Percentiles rank a stretch among this genome's conserved stretches.
These are phyloP conservation scores for Trichoderma brevicompactum DNA, from an alignment of 2,329 filamentous ascomycete genomes.

Conservation along the genomic window DNA sequence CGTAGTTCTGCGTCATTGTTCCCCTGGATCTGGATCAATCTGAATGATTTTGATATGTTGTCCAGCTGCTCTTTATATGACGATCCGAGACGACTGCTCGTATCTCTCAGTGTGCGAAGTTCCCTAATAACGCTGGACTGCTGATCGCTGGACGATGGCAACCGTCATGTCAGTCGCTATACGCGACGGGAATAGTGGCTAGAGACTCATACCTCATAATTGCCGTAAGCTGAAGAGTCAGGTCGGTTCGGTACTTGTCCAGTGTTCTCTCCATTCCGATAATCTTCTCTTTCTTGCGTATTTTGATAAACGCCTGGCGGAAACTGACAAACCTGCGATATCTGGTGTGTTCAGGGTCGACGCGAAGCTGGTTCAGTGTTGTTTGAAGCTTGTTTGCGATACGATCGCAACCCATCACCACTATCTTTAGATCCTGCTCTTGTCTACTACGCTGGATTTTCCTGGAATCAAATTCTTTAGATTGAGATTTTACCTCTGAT, in stretches of 20 bases:
- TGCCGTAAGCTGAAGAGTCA: neutral
- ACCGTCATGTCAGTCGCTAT: neutral
- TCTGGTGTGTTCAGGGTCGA: neutral
- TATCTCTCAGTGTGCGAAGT: neutral
- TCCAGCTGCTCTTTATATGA: neutral
- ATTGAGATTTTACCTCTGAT: neutral
- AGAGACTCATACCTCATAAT: neutral
- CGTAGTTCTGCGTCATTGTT: neutral
- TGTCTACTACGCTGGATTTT: neutral
- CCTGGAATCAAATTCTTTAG: neutral
- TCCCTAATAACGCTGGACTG: neutral
- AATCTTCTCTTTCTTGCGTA: neutral
- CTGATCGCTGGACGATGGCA: neutral
- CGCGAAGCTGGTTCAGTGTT: neutral
- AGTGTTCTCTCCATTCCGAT: neutral
- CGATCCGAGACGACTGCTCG: neutral
- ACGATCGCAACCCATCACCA: neutral
- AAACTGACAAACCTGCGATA: neutral
- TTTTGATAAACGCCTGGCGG: neutral
- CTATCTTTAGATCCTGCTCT: neutral
- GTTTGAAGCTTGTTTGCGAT: neutral
- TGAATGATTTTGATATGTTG: neutral
- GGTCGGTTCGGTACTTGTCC: neutral
- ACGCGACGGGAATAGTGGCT: neutral
- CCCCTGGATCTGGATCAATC: neutral